A percentile compares a stretch with the other conserved stretches of the same genome.
Evolutionary conservation across 1,284 basidiomycete genomes (phyloP).

Genomic region (Sphaerobolus stellatus): DNA sequence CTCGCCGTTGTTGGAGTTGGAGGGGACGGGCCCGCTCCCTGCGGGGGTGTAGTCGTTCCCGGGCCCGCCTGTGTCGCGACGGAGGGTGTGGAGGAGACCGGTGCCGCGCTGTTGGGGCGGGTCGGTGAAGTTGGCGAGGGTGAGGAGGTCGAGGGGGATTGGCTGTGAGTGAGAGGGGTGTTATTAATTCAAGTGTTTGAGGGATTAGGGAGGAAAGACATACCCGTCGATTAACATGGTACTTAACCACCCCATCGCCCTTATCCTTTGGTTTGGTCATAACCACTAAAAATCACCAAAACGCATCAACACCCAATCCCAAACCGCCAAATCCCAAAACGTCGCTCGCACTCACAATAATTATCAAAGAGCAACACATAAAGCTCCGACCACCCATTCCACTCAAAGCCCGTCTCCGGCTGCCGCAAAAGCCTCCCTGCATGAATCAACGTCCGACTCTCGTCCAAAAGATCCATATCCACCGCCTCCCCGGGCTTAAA

Average conservation of each 20-base stretch:
- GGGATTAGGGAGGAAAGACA: constrained; percentile 26
- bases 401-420: constrained; percentile 80
- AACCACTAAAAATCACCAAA: constrained; percentile 57
- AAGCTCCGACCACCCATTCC: constrained; percentile 82
- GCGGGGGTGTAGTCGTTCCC: constrained; percentile 36
- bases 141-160: constrained; percentile 85
- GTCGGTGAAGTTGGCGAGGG: constrained; percentile 78
- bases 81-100: constrained; percentile 57
- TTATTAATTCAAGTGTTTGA: constrained; percentile 5
- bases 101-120: constrained; percentile 63
- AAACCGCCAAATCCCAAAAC: too few species aligned
- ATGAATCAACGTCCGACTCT: constrained; percentile 80
- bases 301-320: background rate
- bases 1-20: constrained; percentile 43
- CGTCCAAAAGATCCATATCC: constrained; percentile 87
- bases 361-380: constrained; percentile 91
- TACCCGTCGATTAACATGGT: constrained; percentile 78
- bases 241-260: constrained; percentile 65
- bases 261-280: constrained; percentile 81
- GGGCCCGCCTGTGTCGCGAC: constrained; percentile 30
- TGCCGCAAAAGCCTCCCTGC: constrained; percentile 80
- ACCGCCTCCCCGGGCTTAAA: constrained; percentile 79
- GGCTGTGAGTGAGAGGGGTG: constrained; percentile 61
- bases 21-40: constrained; percentile 19
- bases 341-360: constrained; percentile 68